phyloP scores from a whole-genome alignment of 2,329 filamentous ascomycete species.

The Xylaria sp. region DNA sequence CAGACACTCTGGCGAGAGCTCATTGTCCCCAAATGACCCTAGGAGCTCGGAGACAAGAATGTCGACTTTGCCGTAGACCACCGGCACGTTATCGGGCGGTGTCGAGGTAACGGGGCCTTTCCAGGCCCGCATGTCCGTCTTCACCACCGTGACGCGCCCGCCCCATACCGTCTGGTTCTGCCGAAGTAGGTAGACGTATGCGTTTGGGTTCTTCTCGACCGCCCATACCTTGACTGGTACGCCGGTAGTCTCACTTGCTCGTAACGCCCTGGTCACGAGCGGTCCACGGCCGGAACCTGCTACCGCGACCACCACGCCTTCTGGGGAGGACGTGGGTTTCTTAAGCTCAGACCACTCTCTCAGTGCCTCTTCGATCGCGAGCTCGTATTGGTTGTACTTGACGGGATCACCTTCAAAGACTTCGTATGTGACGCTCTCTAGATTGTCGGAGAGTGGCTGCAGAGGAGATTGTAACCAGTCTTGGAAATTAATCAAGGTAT shows the following conservation, averaged over 20 bases:
- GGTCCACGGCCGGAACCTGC: conserved; percentile 94
- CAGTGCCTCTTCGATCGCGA: conserved; percentile 82
- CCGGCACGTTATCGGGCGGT: conserved; percentile 50
- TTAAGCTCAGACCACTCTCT: conserved; percentile 78
- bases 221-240: conserved; percentile 89
- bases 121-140: conserved; percentile 98
- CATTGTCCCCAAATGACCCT: conserved; percentile 96
- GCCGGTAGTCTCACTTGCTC: conserved; percentile 79
- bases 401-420: conserved; percentile 98
- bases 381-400: conserved; percentile 96
- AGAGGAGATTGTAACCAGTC: conserved; percentile 96
- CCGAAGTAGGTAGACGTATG: conserved; percentile 88
- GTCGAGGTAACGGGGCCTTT: conserved; percentile 74
- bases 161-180: conserved; percentile 88
- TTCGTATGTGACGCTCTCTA: conserved; percentile 97
- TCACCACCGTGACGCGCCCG: conserved; percentile 83
- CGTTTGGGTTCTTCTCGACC: conserved; percentile 98
- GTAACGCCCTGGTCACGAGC: conserved; percentile 85
- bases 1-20: conserved; percentile 94
- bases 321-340: conserved; percentile 77
- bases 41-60: conserved; percentile 94
- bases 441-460: conserved; percentile 93
- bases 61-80: conserved; percentile 76
- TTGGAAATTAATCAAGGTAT: conserved; percentile 72
- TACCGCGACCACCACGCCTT: conserved; percentile 86